Percentiles rank a stretch among this genome's conserved stretches.
phyloP scores from a whole-genome alignment of 1,284 basidiomycete genomes.

The Tilletia caries region DNA sequence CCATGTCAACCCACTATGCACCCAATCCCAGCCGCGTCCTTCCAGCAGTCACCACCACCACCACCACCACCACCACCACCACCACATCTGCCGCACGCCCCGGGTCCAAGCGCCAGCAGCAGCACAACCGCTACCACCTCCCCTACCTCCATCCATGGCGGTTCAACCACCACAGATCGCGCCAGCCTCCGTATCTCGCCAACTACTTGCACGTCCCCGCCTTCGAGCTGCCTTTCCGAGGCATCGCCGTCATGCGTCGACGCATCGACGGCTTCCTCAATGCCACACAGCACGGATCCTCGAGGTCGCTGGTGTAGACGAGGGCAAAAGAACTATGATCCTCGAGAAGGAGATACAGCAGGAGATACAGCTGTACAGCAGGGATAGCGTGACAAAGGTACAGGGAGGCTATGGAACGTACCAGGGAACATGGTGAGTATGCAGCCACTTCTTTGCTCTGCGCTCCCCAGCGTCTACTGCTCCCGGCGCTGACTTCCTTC shows the following conservation, averaged over 20 bases:
- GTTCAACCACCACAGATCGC: no score
- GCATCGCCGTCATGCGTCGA: conserved; percentile 96
- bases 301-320: conserved; percentile 97
- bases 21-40: not conserved
- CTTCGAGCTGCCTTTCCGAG: conserved; percentile 67
- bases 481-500: not conserved
- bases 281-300: conserved; percentile 98
- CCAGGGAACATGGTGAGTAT: conserved; percentile 87
- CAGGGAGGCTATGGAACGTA: conserved; percentile 99
- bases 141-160: no score
- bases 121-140: no score
- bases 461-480: conserved; percentile 25
- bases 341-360: conserved; percentile 97
- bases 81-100: no score
- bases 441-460: conserved; percentile 37
- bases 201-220: conserved; percentile 57
- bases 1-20: not conserved
- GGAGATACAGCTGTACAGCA: no score
- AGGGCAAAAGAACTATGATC: conserved; percentile 92
- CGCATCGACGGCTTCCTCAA: conserved; percentile 86
- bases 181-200: conserved; percentile 50
- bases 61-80: no score
- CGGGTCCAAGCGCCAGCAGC: no score
- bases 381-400: no score
- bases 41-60: not conserved